phyloP scores from a whole-genome alignment of 306 rosid genomes.

The Lithocarpus polystachyus region DNA sequence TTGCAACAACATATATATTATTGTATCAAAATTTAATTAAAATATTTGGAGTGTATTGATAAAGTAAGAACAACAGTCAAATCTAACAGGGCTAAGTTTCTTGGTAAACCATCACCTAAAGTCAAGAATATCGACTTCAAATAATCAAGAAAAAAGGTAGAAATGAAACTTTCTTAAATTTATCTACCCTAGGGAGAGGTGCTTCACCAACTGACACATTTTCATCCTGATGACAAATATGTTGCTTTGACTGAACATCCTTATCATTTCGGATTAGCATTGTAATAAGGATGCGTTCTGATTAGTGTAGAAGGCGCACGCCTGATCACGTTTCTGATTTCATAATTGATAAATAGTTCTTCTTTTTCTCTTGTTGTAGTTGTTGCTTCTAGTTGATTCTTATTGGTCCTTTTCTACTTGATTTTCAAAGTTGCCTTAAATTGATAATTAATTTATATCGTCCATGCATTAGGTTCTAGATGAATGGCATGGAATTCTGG shows the following conservation, averaged over 20 bases:
- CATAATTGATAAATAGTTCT: background rate
- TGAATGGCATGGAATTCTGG: constrained; percentile 85
- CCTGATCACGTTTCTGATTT: background rate
- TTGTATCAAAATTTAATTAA: too few relatives aligned
- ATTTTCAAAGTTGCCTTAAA: background rate
- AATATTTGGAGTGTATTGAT: too few relatives aligned
- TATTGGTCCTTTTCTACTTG: constrained; percentile 5
- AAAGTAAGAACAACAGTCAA: too few relatives aligned
- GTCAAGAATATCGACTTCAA: too few relatives aligned
- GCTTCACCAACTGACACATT: too few relatives aligned
- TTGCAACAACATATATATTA: too few relatives aligned
- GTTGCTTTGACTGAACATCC: constrained; percentile 3
- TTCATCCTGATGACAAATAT: too few relatives aligned
- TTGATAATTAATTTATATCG: constrained; percentile 22
- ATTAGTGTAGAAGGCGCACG: background rate
- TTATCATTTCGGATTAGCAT: constrained; percentile 1
- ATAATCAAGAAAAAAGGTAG: too few relatives aligned
- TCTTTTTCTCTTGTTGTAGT: background rate
- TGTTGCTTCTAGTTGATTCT: constrained; percentile 8
- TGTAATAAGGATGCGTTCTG: background rate
- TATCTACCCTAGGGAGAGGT: too few relatives aligned
- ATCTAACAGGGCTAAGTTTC: too few relatives aligned
- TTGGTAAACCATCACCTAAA: too few relatives aligned
- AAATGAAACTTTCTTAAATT: too few relatives aligned
- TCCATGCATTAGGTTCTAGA: constrained; percentile 63